These are phyloP conservation scores for Rhytidiadelphus loreus DNA, from an alignment of 225 moss, liverwort and hornwort genomes.

Conservation along the genomic window DNA sequence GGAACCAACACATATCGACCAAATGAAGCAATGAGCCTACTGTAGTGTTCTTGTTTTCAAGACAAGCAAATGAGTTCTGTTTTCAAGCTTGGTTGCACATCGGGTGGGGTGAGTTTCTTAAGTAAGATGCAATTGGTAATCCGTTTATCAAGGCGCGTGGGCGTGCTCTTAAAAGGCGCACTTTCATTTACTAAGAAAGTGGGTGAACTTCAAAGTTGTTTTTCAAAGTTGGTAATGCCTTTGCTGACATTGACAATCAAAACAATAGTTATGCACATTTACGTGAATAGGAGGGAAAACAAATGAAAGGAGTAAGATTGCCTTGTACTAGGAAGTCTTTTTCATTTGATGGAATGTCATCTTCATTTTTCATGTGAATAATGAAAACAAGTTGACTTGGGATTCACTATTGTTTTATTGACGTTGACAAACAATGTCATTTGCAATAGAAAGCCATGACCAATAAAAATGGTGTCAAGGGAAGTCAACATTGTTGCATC, in stretches of 20 bases:
- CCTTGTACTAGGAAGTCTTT: too few species aligned
- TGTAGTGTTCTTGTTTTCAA: background rate
- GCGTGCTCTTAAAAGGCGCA: rapidly evolving
- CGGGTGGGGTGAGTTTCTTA: background rate
- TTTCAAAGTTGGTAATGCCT: rapidly evolving
- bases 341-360: background rate
- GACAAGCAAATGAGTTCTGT: background rate
- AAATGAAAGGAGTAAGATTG: background rate
- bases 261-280: background rate
- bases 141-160: background rate
- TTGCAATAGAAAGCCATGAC: background rate
- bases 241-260: background rate
- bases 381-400: background rate
- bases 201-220: rapidly evolving
- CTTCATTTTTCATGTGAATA: background rate
- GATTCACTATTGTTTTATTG: background rate
- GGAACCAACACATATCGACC: background rate
- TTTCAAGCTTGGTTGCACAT: background rate
- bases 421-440: background rate
- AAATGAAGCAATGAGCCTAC: background rate
- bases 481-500: too few species aligned
- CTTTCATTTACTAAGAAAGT: rapidly evolving
- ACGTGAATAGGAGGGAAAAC: background rate
- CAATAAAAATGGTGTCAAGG: too few species aligned
- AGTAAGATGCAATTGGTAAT: too few species aligned